Evolutionary conservation across 345 rosid species (phyloP).

Genomic region (Acer yangbiense): DNA sequence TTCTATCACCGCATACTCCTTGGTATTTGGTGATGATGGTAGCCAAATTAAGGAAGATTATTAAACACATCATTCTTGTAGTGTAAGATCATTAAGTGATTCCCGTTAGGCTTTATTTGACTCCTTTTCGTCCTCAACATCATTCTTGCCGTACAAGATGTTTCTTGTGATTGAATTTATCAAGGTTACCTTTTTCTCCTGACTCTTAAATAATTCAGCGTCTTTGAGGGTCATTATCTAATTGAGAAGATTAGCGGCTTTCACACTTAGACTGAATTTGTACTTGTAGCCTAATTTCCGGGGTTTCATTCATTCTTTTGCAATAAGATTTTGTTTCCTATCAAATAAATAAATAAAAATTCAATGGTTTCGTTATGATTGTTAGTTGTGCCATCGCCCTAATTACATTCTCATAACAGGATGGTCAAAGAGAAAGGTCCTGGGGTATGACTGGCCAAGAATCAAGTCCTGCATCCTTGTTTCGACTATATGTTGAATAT

Average conservation of each 20-base stretch:
- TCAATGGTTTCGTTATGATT: too few relatives aligned
- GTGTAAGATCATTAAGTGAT: too few relatives aligned
- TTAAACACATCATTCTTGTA: not conserved
- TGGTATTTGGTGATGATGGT: not conserved
- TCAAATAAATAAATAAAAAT: too few relatives aligned
- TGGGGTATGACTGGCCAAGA: conserved; percentile 85
- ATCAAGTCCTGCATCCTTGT: conserved; percentile 77
- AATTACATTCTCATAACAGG: conserved; percentile 37
- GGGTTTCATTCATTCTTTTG: not conserved
- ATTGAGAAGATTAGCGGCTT: not conserved
- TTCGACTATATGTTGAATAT: conserved; percentile 72
- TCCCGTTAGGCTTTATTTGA: too few relatives aligned
- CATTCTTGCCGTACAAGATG: too few relatives aligned
- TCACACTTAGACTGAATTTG: not conserved
- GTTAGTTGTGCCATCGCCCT: not conserved
- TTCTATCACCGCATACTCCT: not conserved
- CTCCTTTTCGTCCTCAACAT: too few relatives aligned
- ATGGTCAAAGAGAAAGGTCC: conserved; percentile 55
- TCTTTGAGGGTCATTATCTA: not conserved
- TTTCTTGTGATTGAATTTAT: not conserved
- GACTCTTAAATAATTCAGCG: not conserved
- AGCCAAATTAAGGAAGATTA: not conserved
- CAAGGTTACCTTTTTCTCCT: not conserved
- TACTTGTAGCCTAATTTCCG: not conserved
- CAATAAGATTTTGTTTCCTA: not conserved